Conservation (phyloP, 1,284 basidiomycete genomes). For the Baeospora myosura region DNA sequence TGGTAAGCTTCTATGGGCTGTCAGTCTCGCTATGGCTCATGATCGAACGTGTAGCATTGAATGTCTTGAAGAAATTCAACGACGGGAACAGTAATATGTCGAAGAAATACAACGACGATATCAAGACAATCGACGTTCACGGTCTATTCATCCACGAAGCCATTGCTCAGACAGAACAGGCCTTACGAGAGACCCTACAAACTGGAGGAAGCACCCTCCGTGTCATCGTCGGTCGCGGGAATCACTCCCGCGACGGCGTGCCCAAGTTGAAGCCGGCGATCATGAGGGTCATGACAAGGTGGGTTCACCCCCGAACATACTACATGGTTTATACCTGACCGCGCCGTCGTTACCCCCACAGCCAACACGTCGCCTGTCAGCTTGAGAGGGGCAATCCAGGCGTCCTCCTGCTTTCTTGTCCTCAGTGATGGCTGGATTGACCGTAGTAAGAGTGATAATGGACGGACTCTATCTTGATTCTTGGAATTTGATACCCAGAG, state of each 20-base stretch:
- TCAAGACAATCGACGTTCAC: constrained; percentile 65
- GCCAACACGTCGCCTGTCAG: not conserved
- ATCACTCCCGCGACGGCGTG: constrained; percentile 61
- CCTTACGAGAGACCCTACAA: constrained; percentile 50
- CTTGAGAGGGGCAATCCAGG: not conserved
- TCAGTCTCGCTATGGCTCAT: not conserved
- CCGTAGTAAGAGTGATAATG: too few species aligned
- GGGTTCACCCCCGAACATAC: constrained; percentile 13
- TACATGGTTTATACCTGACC: not conserved
- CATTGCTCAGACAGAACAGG: constrained; percentile 50
- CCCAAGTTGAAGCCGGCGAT: constrained; percentile 74
- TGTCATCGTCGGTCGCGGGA: constrained; percentile 75
- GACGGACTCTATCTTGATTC: too few species aligned
- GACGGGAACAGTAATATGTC: constrained; percentile 14
- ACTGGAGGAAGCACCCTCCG: constrained; percentile 48
- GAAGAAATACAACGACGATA: constrained; percentile 17
- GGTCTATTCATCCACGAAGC: constrained; percentile 72
- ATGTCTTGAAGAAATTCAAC: not conserved
- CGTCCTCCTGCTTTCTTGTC: constrained; percentile 4
- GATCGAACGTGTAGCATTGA: not conserved
- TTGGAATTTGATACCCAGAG: too few species aligned
- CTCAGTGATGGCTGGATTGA: too few species aligned
- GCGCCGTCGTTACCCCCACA: not conserved
- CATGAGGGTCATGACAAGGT: constrained; percentile 58
- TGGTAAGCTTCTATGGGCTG: constrained; percentile 25